These are phyloP conservation scores for Aspergillus biplanus DNA, from an alignment of 495 filamentous ascomycete species.

Conservation along the genomic window DNA sequence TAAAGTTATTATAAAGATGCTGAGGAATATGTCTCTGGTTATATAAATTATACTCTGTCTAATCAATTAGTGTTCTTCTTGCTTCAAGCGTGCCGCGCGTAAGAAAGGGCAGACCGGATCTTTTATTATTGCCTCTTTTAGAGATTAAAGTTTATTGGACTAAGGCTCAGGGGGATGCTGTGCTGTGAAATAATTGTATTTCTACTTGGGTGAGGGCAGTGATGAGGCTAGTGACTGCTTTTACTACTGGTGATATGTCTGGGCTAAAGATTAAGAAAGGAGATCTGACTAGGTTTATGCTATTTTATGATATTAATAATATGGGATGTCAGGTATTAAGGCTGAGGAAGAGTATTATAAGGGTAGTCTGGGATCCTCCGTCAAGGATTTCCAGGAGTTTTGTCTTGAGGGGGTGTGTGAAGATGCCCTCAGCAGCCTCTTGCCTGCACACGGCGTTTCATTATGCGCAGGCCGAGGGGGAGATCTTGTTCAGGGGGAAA, in stretches of 20 bases:
- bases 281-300: conserved; percentile 29
- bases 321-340: conserved; percentile 35
- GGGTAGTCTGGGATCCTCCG: conserved; percentile 45
- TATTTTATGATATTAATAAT: conserved; percentile 36
- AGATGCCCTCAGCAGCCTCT: conserved; percentile 5
- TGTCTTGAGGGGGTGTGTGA: conserved; percentile 28
- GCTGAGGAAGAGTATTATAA: conserved; percentile 34
- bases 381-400: conserved; percentile 30
- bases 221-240: conserved; percentile 29
- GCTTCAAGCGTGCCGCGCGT: conserved; percentile 30
- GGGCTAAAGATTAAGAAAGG: conserved; percentile 22
- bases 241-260: neutral
- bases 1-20: no score
- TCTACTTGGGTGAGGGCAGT: conserved; percentile 57
- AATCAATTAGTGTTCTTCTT: no score
- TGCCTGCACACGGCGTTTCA: conserved; percentile 5
- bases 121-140: conserved; percentile 62
- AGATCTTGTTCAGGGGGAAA: neutral
- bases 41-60: no score
- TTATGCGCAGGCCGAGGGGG: neutral
- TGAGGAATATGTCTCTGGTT: no score
- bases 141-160: conserved; percentile 71
- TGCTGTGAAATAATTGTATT: conserved; percentile 64
- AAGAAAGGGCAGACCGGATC: conserved; percentile 72
- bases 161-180: conserved; percentile 60